Conservation (phyloP, 2,329 filamentous ascomycete species). For the Aspergillus sp. region DNA sequence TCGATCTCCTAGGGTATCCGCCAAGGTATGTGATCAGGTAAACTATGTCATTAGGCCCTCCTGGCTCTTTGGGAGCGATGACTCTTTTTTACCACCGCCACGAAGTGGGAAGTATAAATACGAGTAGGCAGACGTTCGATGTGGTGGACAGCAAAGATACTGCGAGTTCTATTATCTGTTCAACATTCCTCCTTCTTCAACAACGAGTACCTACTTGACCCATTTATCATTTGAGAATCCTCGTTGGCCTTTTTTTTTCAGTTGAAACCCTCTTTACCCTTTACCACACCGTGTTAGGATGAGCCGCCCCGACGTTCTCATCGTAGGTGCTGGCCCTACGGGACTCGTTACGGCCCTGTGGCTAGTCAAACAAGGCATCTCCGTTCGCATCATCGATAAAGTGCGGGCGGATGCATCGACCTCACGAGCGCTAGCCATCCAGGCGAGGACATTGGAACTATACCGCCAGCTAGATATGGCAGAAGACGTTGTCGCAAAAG, state of each 20-base stretch:
- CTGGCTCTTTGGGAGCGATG: too few relatives aligned
- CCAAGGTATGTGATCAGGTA: neutral
- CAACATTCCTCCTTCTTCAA: neutral
- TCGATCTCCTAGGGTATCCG: neutral
- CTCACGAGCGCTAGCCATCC: conserved; percentile 51
- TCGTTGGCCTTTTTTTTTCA: neutral
- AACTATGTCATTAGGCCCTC: neutral
- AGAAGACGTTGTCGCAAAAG: conserved; percentile 41
- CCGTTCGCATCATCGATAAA: conserved; percentile 55
- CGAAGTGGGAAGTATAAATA: conserved; percentile 14
- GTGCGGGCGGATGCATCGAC: conserved; percentile 39
- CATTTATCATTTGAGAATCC: neutral
- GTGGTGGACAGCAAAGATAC: neutral
- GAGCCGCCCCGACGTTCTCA: conserved; percentile 41
- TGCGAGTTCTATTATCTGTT: neutral
- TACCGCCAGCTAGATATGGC: conserved; percentile 52
- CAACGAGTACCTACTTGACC: neutral
- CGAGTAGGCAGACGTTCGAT: neutral
- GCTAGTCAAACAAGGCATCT: conserved; percentile 53
- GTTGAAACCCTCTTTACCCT: neutral
- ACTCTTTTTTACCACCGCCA: neutral
- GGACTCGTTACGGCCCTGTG: conserved; percentile 52
- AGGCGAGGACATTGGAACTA: conserved; percentile 56
- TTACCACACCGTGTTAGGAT: neutral
- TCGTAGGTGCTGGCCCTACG: conserved; percentile 53